phyloP scores from a whole-genome alignment of 306 rosid genomes.

The Cajanus cajan region DNA sequence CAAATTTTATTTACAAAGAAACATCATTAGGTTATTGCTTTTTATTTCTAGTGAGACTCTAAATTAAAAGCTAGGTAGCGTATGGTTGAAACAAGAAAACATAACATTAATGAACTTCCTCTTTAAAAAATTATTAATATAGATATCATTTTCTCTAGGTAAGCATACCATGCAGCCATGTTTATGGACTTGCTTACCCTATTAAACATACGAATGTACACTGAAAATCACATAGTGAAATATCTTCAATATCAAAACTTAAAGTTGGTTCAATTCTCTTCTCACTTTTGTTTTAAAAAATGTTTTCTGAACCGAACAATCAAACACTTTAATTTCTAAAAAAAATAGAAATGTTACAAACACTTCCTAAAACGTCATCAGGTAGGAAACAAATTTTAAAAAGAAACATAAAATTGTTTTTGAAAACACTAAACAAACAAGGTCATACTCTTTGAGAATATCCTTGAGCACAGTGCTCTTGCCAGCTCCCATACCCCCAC shows the following conservation, averaged over 20 bases:
- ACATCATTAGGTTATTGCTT: slow-evolving; percentile 30
- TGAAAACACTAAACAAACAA: not conserved
- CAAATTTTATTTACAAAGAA: slow-evolving; percentile 40
- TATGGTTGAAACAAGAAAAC: slow-evolving; percentile 23
- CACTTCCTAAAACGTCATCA: not conserved
- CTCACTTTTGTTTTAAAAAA: not conserved
- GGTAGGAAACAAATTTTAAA: not conserved
- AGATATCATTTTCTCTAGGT: not conserved
- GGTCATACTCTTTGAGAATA: slow-evolving; percentile 82
- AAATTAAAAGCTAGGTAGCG: not conserved
- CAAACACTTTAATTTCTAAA: too few relatives aligned
- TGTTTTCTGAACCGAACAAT: not conserved
- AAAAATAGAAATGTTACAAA: not conserved
- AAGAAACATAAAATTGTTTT: not conserved
- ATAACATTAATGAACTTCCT: slow-evolving; percentile 1
- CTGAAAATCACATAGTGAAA: not conserved
- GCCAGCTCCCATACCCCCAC: slow-evolving; percentile 99
- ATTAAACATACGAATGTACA: not conserved
- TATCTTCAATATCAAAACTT: not conserved
- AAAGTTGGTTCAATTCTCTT: not conserved
- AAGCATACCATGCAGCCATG: not conserved
- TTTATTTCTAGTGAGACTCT: slow-evolving; percentile 10
- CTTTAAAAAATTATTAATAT: not conserved
- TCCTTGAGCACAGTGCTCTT: slow-evolving; percentile 95
- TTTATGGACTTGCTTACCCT: not conserved